Percentiles rank a stretch among this genome's conserved stretches.
Evolutionary conservation across 176 grass and related monocot genomes (phyloP).

Genomic region (Paspalum notatum): DNA sequence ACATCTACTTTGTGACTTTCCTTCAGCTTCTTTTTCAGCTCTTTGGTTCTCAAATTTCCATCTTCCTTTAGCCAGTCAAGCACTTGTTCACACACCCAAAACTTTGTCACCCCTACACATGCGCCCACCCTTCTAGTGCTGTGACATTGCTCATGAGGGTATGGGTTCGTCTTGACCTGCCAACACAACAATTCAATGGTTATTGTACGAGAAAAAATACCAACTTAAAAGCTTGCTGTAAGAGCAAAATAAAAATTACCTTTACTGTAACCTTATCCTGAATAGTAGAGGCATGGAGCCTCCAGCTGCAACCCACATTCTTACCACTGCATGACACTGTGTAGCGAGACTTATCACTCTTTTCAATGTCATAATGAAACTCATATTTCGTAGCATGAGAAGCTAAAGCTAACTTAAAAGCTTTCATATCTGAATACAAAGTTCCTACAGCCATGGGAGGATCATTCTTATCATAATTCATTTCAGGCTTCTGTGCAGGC

Average conservation of each 20-base stretch:
- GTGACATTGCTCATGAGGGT: too few species aligned
- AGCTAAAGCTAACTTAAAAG: not conserved
- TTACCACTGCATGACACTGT: not conserved
- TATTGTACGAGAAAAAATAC: too few species aligned
- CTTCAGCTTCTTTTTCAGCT: too few species aligned
- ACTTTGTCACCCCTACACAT: too few species aligned
- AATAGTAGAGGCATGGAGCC: not conserved
- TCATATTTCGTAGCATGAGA: not conserved
- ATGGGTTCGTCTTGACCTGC: too few species aligned
- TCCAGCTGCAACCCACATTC: not conserved
- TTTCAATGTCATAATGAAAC: not conserved
- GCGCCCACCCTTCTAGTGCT: too few species aligned
- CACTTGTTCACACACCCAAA: not conserved
- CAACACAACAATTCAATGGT: too few species aligned
- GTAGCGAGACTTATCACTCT: not conserved
- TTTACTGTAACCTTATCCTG: not conserved
- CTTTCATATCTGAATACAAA: not conserved
- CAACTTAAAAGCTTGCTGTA: too few species aligned
- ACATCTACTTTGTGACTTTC: not conserved
- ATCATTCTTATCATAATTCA: not conserved
- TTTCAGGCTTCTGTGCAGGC: not conserved
- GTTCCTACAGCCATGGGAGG: not conserved
- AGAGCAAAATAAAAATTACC: not conserved
- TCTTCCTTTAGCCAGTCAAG: too few species aligned
- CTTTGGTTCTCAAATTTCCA: too few species aligned